Percentiles rank a stretch among this genome's conserved stretches.
phyloP scores from a whole-genome alignment of 805 yeast species.

The Teunomyces gatunensis region DNA sequence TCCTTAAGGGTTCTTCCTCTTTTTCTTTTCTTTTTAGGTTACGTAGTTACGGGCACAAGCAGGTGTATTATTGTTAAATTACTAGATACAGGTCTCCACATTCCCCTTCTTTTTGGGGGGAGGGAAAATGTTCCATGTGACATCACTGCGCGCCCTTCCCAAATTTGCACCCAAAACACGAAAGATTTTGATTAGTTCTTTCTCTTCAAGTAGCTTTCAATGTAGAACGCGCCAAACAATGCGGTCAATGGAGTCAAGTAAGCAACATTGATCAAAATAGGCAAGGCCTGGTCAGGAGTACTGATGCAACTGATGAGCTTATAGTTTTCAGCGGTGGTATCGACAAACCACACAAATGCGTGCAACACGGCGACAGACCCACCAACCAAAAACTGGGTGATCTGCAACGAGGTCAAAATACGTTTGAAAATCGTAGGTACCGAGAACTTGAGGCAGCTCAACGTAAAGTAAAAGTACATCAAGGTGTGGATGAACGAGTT shows the following conservation, averaged over 20 bases:
- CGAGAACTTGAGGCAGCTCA: constrained; percentile 55
- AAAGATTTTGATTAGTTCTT: not conserved
- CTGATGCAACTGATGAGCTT: constrained; percentile 46
- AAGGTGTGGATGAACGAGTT: constrained; percentile 75
- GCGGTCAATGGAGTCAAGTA: constrained; percentile 68
- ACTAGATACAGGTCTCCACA: constrained; percentile 1
- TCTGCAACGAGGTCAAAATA: constrained; percentile 62
- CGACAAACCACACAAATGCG: constrained; percentile 58
- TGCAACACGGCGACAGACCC: constrained; percentile 67
- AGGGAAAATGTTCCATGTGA: not conserved
- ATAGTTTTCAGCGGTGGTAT: constrained; percentile 39
- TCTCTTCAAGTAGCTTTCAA: constrained; percentile 51
- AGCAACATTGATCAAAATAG: constrained; percentile 57
- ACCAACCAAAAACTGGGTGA: constrained; percentile 65
- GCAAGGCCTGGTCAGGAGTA: constrained; percentile 59
- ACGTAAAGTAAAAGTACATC: constrained; percentile 69
- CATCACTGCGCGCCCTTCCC: not conserved
- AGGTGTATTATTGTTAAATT: not conserved
- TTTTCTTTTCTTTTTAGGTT: not conserved
- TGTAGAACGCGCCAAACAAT: constrained; percentile 62
- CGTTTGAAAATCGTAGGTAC: constrained; percentile 60
- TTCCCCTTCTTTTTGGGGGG: not conserved
- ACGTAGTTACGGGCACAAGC: not conserved
- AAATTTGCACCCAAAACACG: not conserved
- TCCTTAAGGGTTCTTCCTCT: not conserved